Conservation (phyloP, 768 basidiomycete species). For the Lactarius tabidus region DNA sequence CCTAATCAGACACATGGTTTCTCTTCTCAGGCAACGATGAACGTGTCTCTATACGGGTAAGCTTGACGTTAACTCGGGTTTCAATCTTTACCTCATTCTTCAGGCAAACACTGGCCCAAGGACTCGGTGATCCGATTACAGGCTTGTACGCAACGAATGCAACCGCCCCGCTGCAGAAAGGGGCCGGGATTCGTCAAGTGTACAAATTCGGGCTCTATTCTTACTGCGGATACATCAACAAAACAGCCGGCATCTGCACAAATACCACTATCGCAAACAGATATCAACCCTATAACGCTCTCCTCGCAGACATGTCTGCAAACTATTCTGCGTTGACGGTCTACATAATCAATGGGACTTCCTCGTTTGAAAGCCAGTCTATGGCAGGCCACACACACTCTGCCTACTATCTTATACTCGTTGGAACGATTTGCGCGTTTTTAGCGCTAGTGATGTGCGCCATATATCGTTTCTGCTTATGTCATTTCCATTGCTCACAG, state of each 20-base stretch:
- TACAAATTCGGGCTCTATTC: slow-evolving; percentile 83
- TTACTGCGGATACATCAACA: slow-evolving; percentile 68
- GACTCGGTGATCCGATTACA: slow-evolving; percentile 47
- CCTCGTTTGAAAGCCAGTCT: slow-evolving; percentile 54
- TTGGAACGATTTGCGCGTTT: slow-evolving; percentile 65
- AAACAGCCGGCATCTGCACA: slow-evolving; percentile 57
- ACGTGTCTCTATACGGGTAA: slow-evolving; percentile 70
- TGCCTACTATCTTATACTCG: slow-evolving; percentile 71
- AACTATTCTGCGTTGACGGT: slow-evolving; percentile 58
- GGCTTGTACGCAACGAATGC: slow-evolving; percentile 66
- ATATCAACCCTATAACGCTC: slow-evolving; percentile 61
- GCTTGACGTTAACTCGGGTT: slow-evolving; percentile 26
- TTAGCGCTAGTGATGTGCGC: slow-evolving; percentile 66
- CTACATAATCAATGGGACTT: slow-evolving; percentile 45
- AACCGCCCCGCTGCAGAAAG: slow-evolving; percentile 52
- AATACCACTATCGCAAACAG: slow-evolving; percentile 53
- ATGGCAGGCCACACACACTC: slow-evolving; percentile 60
- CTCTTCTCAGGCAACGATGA: slow-evolving; percentile 53
- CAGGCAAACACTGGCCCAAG: slow-evolving; percentile 45
- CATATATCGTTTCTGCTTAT: slow-evolving; percentile 1
- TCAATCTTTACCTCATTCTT: slow-evolving; percentile 11
- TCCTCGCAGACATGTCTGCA: slow-evolving; percentile 61
- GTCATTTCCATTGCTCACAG: slow-evolving; percentile 6
- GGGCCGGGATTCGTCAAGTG: slow-evolving; percentile 59
- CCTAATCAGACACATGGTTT: slow-evolving; percentile 22